Conservation (phyloP, 768 basidiomycete species). For the Hygrophorus russula region DNA sequence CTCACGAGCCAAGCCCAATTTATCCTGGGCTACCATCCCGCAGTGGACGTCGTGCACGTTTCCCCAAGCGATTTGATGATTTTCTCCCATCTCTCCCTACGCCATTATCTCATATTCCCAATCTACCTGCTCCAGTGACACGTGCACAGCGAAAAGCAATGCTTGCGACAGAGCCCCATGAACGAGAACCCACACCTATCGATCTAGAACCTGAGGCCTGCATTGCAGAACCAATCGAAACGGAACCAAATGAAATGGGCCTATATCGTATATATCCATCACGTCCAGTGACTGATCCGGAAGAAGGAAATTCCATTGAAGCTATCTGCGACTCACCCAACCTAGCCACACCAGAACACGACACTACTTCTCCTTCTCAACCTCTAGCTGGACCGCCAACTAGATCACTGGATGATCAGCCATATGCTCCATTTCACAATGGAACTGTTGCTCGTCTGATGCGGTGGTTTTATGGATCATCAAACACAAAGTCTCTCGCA, state of each 20-base stretch:
- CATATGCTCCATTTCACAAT: slow-evolving; percentile 15
- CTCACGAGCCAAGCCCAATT: not conserved
- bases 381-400: not conserved
- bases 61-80: not conserved
- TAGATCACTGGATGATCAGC: not conserved
- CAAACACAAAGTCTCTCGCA: slow-evolving; percentile 15
- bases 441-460: slow-evolving; percentile 15
- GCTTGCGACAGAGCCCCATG: too few relatives aligned
- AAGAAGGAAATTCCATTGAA: slow-evolving; percentile 5
- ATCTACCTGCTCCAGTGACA: too few relatives aligned
- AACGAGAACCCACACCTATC: too few relatives aligned
- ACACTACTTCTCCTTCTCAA: too few relatives aligned
- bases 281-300: slow-evolving; percentile 17
- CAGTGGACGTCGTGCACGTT: not conserved
- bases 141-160: too few relatives aligned
- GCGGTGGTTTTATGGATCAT: slow-evolving; percentile 20
- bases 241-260: slow-evolving; percentile 11
- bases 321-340: slow-evolving; percentile 12
- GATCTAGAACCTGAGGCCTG: not conserved
- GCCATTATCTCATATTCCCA: slow-evolving; percentile 14
- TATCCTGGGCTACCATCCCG: not conserved
- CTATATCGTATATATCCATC: slow-evolving; percentile 13
- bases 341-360: too few relatives aligned
- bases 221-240: not conserved
- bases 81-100: slow-evolving; percentile 2